Conservation (phyloP, 1,139 yeast species). For the Saccharomyces hybrid region DNA sequence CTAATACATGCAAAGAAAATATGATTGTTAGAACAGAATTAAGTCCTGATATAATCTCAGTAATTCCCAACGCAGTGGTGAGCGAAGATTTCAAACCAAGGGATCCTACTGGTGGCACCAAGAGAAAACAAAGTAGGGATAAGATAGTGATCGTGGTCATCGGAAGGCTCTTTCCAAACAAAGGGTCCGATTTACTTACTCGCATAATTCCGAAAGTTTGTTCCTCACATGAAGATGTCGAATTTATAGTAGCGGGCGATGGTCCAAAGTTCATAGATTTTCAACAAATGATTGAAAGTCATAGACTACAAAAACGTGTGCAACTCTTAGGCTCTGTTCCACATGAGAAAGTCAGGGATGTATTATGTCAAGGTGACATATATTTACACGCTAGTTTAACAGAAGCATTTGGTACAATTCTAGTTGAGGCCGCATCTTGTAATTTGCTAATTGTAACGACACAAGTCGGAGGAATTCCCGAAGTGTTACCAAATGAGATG, state of each 20-base stretch:
- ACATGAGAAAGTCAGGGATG: conserved; percentile 88
- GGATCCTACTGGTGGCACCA: conserved; percentile 4
- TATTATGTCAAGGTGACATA: conserved; percentile 90
- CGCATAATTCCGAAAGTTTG: conserved; percentile 86
- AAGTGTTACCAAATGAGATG: conserved; percentile 89
- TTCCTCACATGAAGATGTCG: conserved; percentile 50
- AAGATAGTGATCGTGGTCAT: conserved; percentile 80
- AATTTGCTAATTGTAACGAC: conserved; percentile 92
- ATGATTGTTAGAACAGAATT: conserved; percentile 81
- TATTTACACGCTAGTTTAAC: conserved; percentile 90
- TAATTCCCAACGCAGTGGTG: conserved; percentile 93
- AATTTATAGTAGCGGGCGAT: conserved; percentile 87
- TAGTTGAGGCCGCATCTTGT: conserved; percentile 97
- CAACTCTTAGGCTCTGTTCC: conserved; percentile 77
- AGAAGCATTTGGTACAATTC: conserved; percentile 95
- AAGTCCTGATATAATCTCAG: conserved; percentile 73
- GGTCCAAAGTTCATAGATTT: conserved; percentile 93
- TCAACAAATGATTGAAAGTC: conserved; percentile 89
- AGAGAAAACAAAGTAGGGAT: conserved; percentile 10
- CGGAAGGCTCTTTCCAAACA: conserved; percentile 87
- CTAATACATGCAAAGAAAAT: conserved; percentile 94
- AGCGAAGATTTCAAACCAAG: conserved; percentile 71
- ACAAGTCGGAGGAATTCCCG: conserved; percentile 96
- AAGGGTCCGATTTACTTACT: conserved; percentile 84
- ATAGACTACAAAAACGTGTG: conserved; percentile 81